Evolutionary conservation across 345 rosid species (phyloP).

Genomic region (Eucalyptus curtisii): DNA sequence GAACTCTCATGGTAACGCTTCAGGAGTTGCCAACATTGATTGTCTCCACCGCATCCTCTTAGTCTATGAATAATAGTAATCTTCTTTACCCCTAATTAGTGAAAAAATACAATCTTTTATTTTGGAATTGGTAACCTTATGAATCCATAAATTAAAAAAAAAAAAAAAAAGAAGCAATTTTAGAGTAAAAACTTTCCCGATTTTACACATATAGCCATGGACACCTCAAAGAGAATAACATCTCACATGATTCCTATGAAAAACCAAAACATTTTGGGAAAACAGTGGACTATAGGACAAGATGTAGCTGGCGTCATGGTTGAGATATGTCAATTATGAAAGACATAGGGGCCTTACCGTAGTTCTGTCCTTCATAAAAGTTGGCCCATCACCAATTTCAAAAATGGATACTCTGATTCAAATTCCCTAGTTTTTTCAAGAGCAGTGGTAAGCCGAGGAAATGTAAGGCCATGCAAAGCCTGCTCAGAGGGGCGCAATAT

Average conservation of each 20-base stretch:
- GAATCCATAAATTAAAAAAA: neutral
- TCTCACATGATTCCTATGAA: neutral
- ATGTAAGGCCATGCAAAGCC: no score
- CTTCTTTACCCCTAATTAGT: neutral
- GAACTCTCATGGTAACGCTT: neutral
- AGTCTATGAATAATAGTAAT: neutral
- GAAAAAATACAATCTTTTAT: neutral
- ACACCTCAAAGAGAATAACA: neutral
- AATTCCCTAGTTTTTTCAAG: neutral
- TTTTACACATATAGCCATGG: neutral
- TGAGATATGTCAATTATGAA: neutral
- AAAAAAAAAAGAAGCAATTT: neutral
- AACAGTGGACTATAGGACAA: no score
- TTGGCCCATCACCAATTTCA: neutral
- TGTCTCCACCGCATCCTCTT: neutral
- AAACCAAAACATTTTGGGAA: neutral
- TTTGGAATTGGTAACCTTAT: neutral
- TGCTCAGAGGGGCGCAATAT: no score
- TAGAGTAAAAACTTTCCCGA: rapidly evolving
- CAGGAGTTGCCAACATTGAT: neutral
- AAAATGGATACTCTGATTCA: neutral
- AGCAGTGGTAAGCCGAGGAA: rapidly evolving
- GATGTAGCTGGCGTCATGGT: neutral
- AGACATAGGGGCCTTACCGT: neutral
- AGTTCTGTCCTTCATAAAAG: neutral